Conservation (phyloP, 768 basidiomycete genomes). For the Suillus spraguei region DNA sequence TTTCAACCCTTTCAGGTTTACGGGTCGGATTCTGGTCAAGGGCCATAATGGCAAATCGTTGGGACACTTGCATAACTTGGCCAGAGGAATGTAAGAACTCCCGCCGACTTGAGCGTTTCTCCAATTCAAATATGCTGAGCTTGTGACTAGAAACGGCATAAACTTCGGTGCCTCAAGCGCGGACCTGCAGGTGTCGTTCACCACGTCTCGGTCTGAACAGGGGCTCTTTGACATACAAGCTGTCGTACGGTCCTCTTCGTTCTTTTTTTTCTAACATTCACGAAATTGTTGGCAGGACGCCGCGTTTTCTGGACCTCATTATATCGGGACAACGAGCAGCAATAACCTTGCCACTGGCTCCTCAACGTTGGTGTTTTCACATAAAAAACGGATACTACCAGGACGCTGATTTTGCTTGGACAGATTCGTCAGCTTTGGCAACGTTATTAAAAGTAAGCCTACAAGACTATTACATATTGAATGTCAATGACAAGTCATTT, state of each 20-base stretch:
- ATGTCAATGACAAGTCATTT: constrained; percentile 3
- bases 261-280: not conserved
- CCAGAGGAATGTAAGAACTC: constrained; percentile 25
- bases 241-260: constrained; percentile 30
- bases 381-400: too few species aligned
- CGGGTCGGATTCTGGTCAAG: constrained; percentile 42
- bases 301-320: constrained; percentile 38
- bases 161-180: constrained; percentile 32
- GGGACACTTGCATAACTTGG: constrained; percentile 39
- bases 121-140: constrained; percentile 1
- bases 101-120: not conserved
- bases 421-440: constrained; percentile 39
- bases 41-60: constrained; percentile 29
- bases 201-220: constrained; percentile 21
- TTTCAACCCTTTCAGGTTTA: constrained; percentile 21
- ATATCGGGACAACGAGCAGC: constrained; percentile 37
- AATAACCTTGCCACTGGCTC: constrained; percentile 19
- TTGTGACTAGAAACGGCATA: constrained; percentile 35
- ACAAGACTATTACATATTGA: not conserved
- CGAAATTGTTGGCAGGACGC: constrained; percentile 35
- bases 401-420: constrained; percentile 1
- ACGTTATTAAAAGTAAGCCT: constrained; percentile 40
- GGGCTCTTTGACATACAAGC: constrained; percentile 37
- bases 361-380: constrained; percentile 13
- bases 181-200: constrained; percentile 38